phyloP scores from a whole-genome alignment of 371 early-diverging fungal species.

The Mucor lusitanicus region DNA sequence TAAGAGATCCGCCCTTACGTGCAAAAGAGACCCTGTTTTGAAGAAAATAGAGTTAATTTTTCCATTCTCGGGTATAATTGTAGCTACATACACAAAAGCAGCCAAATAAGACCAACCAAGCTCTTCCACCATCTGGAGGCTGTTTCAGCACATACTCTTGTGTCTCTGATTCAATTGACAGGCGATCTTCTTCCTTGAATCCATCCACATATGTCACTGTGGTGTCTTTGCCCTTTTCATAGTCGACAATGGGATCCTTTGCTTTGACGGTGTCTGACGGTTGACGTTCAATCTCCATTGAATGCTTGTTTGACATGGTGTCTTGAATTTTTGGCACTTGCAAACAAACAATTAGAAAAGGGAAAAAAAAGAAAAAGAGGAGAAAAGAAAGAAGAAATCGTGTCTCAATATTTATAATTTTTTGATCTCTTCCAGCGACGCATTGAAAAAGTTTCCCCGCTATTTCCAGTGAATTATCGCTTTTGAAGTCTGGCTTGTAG shows the following conservation, averaged over 20 bases:
- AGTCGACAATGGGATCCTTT: not conserved
- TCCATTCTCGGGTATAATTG: not conserved
- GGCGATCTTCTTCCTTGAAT: conserved; percentile 8
- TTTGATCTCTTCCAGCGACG: not conserved
- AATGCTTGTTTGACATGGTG: not conserved
- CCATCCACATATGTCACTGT: not conserved
- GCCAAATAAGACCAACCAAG: conserved; percentile 33
- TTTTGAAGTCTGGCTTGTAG: not conserved
- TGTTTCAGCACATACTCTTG: conserved; percentile 3
- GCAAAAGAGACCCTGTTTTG: conserved; percentile 34
- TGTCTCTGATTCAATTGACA: not conserved
- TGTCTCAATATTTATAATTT: not conserved
- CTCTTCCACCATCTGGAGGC: conserved; percentile 33
- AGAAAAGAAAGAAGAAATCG: not conserved
- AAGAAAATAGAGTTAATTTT: not conserved
- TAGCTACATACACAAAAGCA: conserved; percentile 34
- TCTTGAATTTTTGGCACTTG: not conserved
- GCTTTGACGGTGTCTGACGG: not conserved
- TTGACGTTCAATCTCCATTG: not conserved
- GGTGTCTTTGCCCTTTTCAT: not conserved
- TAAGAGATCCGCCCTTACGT: conserved; percentile 26
- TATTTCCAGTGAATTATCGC: not conserved
- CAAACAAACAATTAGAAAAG: not conserved
- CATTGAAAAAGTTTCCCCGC: not conserved
- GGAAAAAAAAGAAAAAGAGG: conserved; percentile 1